These are phyloP conservation scores for Paecilomyces sp. DNA, from an alignment of 2,329 filamentous ascomycete species.

Conservation along the genomic window DNA sequence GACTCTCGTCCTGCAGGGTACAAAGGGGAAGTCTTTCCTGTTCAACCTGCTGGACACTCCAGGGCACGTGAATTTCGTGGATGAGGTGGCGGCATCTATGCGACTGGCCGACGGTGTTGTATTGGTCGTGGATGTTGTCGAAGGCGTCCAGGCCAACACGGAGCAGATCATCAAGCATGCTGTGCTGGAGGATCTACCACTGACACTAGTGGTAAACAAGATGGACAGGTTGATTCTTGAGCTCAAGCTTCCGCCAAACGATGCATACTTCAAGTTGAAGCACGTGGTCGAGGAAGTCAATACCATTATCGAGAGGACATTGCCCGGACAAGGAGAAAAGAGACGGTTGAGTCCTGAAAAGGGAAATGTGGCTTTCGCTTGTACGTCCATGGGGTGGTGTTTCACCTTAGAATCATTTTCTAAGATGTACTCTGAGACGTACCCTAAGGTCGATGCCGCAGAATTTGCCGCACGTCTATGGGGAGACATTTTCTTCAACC, in stretches of 20 bases:
- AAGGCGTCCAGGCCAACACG: slow-evolving; percentile 97
- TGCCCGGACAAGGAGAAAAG: slow-evolving; percentile 72
- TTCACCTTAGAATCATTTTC: slow-evolving; percentile 92
- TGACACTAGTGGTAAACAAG: slow-evolving; percentile 93
- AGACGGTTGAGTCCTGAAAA: slow-evolving; percentile 87
- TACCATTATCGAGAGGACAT: slow-evolving; percentile 80
- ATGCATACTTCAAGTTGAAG: slow-evolving; percentile 98
- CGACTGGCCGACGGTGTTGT: slow-evolving; percentile 87
- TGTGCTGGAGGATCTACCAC: slow-evolving; percentile 77
- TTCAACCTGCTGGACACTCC: slow-evolving; percentile 94
- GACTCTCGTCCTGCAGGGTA: slow-evolving; percentile 82
- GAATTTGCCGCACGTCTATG: slow-evolving; percentile 83
- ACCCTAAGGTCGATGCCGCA: slow-evolving; percentile 69
- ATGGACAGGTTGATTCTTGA: slow-evolving; percentile 93
- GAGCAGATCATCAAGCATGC: slow-evolving; percentile 97
- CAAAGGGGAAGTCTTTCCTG: slow-evolving; percentile 88
- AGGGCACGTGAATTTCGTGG: slow-evolving; percentile 96
- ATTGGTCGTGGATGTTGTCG: slow-evolving; percentile 89
- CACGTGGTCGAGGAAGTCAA: slow-evolving; percentile 99
- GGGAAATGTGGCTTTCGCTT: slow-evolving; percentile 96
- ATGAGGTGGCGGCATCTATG: slow-evolving; percentile 85
- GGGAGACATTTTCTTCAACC: slow-evolving; percentile 97
- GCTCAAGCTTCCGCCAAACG: slow-evolving; percentile 84
- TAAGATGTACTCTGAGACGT: slow-evolving; percentile 90
- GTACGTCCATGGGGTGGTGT: slow-evolving; percentile 90